These are phyloP conservation scores for Panaeolus cyanescens DNA, from an alignment of 768 basidiomycete species.

Conservation along the genomic window DNA sequence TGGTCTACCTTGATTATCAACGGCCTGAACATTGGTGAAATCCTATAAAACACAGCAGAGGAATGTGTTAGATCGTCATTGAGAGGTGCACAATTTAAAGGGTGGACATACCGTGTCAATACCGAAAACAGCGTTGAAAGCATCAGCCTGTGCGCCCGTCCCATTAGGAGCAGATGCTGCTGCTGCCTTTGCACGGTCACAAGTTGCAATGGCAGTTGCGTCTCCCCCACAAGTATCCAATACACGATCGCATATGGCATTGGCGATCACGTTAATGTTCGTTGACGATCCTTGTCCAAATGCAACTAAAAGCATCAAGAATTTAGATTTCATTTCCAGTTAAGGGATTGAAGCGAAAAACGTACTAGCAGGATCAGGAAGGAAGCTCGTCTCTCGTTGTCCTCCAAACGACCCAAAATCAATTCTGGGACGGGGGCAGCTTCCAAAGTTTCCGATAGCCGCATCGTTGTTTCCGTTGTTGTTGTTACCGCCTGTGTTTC, in stretches of 20 bases:
- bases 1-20: constrained; percentile 40
- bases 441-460: neutral
- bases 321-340: no score
- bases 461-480: neutral
- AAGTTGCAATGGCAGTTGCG: constrained; percentile 47
- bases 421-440: neutral
- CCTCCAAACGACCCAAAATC: neutral
- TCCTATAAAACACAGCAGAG: constrained; percentile 23
- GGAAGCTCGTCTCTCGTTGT: neutral
- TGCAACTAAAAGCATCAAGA: no score
- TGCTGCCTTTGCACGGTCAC: constrained; percentile 40
- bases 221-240: neutral
- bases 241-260: neutral
- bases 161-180: constrained; percentile 40
- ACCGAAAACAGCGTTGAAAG: constrained; percentile 45
- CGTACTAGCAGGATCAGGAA: neutral
- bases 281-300: neutral
- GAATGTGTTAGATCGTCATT: neutral
- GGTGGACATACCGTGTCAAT: constrained; percentile 35
- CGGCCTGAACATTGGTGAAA: constrained; percentile 36
- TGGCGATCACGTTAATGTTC: neutral
- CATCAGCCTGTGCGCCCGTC: constrained; percentile 59
- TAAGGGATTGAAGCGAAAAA: neutral
- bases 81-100: neutral
- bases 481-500: neutral